These are phyloP conservation scores for Petasospora fabianii DNA, from an alignment of 1,139 yeast species.

Conservation along the genomic window DNA sequence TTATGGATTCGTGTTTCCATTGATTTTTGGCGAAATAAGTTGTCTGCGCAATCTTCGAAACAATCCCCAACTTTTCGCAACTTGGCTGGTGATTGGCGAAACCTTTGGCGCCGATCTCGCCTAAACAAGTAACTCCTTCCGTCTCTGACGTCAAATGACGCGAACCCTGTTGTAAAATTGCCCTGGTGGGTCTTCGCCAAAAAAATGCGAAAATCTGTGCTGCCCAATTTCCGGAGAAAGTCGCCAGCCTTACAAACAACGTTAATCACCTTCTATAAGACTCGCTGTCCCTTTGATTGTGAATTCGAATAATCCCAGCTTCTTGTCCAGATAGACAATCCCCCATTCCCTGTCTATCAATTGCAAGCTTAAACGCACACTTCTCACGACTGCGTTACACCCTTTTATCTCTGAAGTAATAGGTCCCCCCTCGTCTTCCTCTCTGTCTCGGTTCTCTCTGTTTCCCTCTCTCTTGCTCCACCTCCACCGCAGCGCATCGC, in stretches of 20 bases:
- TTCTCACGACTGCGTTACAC: background rate
- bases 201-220: background rate
- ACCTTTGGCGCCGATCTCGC: background rate
- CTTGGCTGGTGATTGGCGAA: background rate
- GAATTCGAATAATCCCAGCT: no score
- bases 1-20: no score
- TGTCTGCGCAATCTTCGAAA: no score
- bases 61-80: no score
- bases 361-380: no score
- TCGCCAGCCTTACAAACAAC: no score
- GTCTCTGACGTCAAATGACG: background rate
- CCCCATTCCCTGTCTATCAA: no score
- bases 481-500: background rate
- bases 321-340: background rate
- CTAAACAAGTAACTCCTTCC: background rate
- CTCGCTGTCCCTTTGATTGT: background rate
- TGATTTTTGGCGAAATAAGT: no score
- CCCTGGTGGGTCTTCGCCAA: background rate
- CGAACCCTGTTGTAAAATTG: no score
- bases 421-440: background rate
- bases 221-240: constrained; percentile 1
- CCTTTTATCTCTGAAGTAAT: background rate
- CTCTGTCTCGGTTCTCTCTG: background rate
- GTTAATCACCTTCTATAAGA: no score
- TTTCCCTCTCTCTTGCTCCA: background rate